Conservation (phyloP, 75 land plant species). For the Azolla pinnata region DNA sequence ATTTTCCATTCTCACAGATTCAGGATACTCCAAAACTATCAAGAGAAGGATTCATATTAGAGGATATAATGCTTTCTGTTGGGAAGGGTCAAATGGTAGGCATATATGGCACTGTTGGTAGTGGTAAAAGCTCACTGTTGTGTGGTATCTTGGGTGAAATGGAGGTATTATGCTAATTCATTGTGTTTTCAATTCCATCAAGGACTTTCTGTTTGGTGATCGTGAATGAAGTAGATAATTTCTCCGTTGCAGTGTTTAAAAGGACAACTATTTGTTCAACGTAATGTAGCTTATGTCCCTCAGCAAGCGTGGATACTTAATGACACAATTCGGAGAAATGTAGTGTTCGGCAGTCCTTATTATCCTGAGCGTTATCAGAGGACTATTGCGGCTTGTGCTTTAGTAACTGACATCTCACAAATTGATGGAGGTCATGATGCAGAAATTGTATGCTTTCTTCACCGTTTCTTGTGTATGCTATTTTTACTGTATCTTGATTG, state of each 20-base stretch:
- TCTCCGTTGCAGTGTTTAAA: neutral
- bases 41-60: no score
- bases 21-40: neutral
- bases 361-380: slow-evolving; percentile 16
- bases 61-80: slow-evolving; percentile 16
- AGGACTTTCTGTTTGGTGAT: no score
- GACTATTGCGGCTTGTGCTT: slow-evolving; percentile 21
- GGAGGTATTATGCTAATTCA: slow-evolving; percentile 10
- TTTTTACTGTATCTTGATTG: no score
- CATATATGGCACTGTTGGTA: slow-evolving; percentile 27
- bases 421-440: slow-evolving; percentile 23
- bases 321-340: slow-evolving; percentile 23
- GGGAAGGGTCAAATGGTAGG: slow-evolving; percentile 18
- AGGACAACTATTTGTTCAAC: neutral
- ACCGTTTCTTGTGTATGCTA: no score
- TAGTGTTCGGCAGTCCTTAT: slow-evolving; percentile 20
- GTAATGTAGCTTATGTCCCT: slow-evolving; percentile 23
- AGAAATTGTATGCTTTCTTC: slow-evolving; percentile 13
- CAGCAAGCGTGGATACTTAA: slow-evolving; percentile 38
- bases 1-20: neutral
- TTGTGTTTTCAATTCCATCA: neutral
- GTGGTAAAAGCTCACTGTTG: slow-evolving; percentile 33
- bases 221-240: no score
- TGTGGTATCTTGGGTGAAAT: slow-evolving; percentile 29
- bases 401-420: slow-evolving; percentile 19